Conservation (phyloP, 192 early-diverging fungal genomes). For the Coemansia sp. region DNA sequence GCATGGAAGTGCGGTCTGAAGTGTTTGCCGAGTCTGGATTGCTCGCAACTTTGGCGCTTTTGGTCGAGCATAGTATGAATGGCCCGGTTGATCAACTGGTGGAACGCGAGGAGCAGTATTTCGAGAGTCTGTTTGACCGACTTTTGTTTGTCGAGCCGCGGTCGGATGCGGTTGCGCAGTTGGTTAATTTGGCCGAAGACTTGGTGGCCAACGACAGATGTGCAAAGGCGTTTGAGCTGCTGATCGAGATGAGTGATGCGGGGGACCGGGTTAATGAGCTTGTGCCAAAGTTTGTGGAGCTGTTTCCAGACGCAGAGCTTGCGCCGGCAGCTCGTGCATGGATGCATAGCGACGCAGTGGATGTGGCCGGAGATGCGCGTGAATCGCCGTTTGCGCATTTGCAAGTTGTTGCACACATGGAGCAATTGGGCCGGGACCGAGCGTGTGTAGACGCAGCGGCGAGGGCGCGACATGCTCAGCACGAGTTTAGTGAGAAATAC, state of each 20-base stretch:
- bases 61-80: slow-evolving; percentile 6
- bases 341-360: background rate
- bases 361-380: slow-evolving; percentile 3
- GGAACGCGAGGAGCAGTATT: slow-evolving; percentile 25
- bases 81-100: slow-evolving; percentile 3
- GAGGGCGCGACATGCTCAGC: slow-evolving; percentile 15
- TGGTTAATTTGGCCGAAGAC: slow-evolving; percentile 20
- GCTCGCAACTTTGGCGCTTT: slow-evolving; percentile 27
- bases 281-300: slow-evolving; percentile 6
- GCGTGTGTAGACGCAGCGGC: slow-evolving; percentile 19
- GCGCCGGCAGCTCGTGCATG: slow-evolving; percentile 13
- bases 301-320: slow-evolving; percentile 21
- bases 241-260: slow-evolving; percentile 26
- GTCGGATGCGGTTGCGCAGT: slow-evolving; percentile 17
- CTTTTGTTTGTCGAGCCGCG: slow-evolving; percentile 9
- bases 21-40: slow-evolving; percentile 62
- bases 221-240: slow-evolving; percentile 32
- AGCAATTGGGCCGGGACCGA: slow-evolving; percentile 9
- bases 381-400: slow-evolving; percentile 45
- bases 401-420: slow-evolving; percentile 14
- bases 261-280: slow-evolving; percentile 6
- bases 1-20: slow-evolving; percentile 65
- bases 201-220: slow-evolving; percentile 20
- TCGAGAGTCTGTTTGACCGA: slow-evolving; percentile 26
- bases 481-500: slow-evolving; percentile 13